Evolutionary conservation across 805 yeast genomes (phyloP).

Genomic region (Barnettozyma sp.): DNA sequence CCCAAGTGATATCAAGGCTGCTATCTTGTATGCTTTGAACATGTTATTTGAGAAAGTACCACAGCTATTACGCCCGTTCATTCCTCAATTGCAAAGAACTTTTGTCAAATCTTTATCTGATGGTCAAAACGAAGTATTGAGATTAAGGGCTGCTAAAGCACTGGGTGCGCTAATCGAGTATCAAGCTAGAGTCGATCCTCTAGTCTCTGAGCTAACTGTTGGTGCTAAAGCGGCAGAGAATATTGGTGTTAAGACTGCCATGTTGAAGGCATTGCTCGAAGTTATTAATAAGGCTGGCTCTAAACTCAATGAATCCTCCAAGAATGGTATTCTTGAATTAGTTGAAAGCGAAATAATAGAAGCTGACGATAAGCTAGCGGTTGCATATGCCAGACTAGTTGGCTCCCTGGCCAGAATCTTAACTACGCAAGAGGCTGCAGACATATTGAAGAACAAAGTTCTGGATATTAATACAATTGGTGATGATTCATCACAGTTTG

Average conservation of each 20-base stretch:
- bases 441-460: conserved; percentile 53
- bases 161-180: conserved; percentile 80
- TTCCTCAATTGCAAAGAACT: conserved; percentile 96
- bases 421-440: conserved; percentile 54
- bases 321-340: conserved; percentile 57
- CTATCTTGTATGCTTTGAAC: conserved; percentile 82
- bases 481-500: conserved; percentile 48
- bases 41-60: conserved; percentile 78
- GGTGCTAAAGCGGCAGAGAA: conserved; percentile 66
- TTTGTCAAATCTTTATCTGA: conserved; percentile 89
- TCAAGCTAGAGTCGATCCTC: conserved; percentile 92
- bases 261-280: conserved; percentile 77
- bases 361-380: conserved; percentile 54
- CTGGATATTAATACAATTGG: conserved; percentile 38
- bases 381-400: conserved; percentile 70
- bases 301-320: conserved; percentile 69
- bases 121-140: conserved; percentile 58
- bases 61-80: conserved; percentile 84
- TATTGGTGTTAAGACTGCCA: conserved; percentile 72
- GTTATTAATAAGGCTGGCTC: conserved; percentile 75
- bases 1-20: conserved; percentile 84
- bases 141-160: conserved; percentile 84
- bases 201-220: conserved; percentile 72
- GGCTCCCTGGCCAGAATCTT: conserved; percentile 71
- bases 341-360: conserved; percentile 63